phyloP scores from a whole-genome alignment of 2,329 filamentous ascomycete species.

The Penicillium corylophilum region DNA sequence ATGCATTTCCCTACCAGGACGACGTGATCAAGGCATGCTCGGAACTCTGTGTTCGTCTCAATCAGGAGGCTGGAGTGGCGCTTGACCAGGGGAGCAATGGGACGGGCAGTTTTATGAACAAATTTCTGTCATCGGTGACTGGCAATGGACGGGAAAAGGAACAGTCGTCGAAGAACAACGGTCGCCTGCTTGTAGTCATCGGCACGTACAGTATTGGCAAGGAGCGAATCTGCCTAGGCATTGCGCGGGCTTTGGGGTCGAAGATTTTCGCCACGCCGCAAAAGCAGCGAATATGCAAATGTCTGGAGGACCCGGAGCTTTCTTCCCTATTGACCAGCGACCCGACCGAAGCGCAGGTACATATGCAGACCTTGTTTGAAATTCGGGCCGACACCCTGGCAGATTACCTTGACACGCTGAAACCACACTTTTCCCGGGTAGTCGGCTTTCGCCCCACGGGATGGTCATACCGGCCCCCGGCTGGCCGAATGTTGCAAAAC shows the following conservation, averaged over 20 bases:
- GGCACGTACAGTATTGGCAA: slow-evolving; percentile 98
- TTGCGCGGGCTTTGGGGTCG: slow-evolving; percentile 77
- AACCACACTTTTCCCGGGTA: slow-evolving; percentile 77
- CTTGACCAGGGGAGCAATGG: slow-evolving; percentile 56
- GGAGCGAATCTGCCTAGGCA: slow-evolving; percentile 90
- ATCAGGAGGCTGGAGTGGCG: slow-evolving; percentile 62
- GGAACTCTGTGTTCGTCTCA: slow-evolving; percentile 78
- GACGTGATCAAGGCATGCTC: slow-evolving; percentile 86
- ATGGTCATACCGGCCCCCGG: slow-evolving; percentile 84
- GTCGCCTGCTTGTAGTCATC: slow-evolving; percentile 83
- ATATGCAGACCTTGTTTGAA: slow-evolving; percentile 96
- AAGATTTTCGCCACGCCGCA: slow-evolving; percentile 85
- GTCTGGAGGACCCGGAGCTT: slow-evolving; percentile 83
- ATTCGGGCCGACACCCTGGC: slow-evolving; percentile 85
- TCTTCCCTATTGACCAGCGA: slow-evolving; percentile 73
- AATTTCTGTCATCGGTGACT: slow-evolving; percentile 56
- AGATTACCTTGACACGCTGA: slow-evolving; percentile 80
- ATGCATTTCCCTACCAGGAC: slow-evolving; percentile 85
- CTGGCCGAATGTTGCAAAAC: slow-evolving; percentile 60
- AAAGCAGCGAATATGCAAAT: slow-evolving; percentile 81
- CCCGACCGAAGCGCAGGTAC: slow-evolving; percentile 83
- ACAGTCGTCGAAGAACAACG: slow-evolving; percentile 44
- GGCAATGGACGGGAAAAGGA: slow-evolving; percentile 26
- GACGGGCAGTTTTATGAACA: slow-evolving; percentile 60
- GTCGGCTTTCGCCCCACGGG: slow-evolving; percentile 91